Base-by-base conservation (phyloP, 805 yeast species). In the Myxozyma kluyveri region DNA sequence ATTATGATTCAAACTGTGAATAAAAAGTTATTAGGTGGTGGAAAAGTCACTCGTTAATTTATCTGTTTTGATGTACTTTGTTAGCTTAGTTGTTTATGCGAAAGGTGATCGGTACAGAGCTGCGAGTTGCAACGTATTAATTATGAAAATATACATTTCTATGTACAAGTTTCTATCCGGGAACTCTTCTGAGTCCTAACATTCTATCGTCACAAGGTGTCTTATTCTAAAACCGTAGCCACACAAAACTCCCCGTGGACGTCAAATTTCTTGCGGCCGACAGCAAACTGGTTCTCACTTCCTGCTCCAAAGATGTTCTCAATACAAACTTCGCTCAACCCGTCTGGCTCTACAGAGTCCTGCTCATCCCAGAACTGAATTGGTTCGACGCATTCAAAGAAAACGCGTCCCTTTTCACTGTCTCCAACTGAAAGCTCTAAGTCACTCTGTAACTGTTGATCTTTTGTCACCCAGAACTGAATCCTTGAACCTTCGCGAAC, bases 401-500 rank as follows among this genome's bases (percentile, higher is more conserved):
- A 50, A 14, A 55, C 4, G 26, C 47, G 24, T 9, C 47, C 51
- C 9, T 32, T 29, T 2, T 45, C 41, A 18, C 26, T 27, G 24
- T 47, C 42, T 12, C 38, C 52, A n/a, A 36, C n/a, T 3, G n/a
- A 39, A 32, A 45, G 41, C 44, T 47, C 50, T 1, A 26, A 12
- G 19, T 10, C 40, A 24, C 51, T 26, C 27, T 31, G 18, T 5
- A 7, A 18, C n/a, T 12, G 40, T 6, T 32, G 27, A 7, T 19
- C 17, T n/a, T 36, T 47, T 4, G 61, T 44, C 5, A 55, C 40
- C 40, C 38, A 35, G 60, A 80, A 79, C 54, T 74, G 71, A 37
- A 80, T 67, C 35, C 64, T 61, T 57, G 74, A 76, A n/a, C 83
- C 83, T n/a, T 62, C 67, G 1, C 49, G 49, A 4, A 76, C 61